Evolutionary conservation across 768 basidiomycete genomes (phyloP).

Genomic region (Candolleomyces efflorescens): DNA sequence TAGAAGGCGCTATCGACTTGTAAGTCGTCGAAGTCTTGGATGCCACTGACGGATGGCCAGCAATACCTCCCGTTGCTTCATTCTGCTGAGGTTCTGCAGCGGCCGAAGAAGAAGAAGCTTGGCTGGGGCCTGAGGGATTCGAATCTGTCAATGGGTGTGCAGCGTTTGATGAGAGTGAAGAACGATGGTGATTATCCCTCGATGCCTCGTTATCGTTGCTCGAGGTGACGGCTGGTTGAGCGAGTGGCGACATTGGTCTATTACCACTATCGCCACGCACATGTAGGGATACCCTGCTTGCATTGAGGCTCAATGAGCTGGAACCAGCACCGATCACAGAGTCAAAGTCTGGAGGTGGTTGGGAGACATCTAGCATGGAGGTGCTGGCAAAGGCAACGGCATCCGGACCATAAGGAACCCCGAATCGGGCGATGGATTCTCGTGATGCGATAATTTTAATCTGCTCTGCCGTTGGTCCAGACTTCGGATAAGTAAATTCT

Average conservation of each 20-base stretch:
- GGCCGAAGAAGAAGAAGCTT: no score
- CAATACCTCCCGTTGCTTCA: no score
- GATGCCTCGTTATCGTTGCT: no score
- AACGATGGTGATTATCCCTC: no score
- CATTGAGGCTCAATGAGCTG: background rate
- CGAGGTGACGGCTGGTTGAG: no score
- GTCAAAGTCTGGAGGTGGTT: slow-evolving; percentile 53
- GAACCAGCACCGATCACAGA: slow-evolving; percentile 11
- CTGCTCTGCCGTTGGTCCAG: slow-evolving; percentile 60
- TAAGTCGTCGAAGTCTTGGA: background rate
- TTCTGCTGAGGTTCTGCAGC: slow-evolving; percentile 29
- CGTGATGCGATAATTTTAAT: slow-evolving; percentile 66
- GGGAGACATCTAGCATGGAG: slow-evolving; percentile 27
- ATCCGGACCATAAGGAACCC: slow-evolving; percentile 71
- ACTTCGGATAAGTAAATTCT: slow-evolving; percentile 63
- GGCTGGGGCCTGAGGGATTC: no score
- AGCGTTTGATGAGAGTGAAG: no score
- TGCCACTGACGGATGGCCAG: background rate
- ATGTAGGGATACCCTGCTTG: background rate
- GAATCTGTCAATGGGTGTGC: no score
- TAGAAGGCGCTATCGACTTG: background rate
- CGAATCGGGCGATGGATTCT: slow-evolving; percentile 65
- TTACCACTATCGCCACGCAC: background rate
- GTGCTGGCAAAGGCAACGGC: slow-evolving; percentile 60
- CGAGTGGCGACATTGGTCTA: no score